Evolutionary conservation across 805 yeast genomes (phyloP).

Genomic region (Lipomyces yamanashiensis): DNA sequence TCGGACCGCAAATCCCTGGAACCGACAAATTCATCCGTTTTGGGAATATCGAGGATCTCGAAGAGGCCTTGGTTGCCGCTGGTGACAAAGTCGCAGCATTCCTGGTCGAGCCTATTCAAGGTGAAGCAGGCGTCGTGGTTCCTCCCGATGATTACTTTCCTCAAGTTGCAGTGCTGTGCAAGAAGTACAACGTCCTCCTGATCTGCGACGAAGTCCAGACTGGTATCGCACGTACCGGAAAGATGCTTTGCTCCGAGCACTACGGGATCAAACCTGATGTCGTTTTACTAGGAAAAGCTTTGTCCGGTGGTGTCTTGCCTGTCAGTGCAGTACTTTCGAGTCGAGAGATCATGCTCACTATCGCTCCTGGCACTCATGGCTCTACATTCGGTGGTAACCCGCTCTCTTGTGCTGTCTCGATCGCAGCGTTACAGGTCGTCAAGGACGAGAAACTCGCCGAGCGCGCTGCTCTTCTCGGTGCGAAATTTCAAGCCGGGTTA

Average conservation of each 20-base stretch:
- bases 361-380: slow-evolving; percentile 96
- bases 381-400: slow-evolving; percentile 99
- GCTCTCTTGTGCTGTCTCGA: slow-evolving; percentile 87
- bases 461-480: slow-evolving; percentile 75
- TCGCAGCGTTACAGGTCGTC: slow-evolving; percentile 90
- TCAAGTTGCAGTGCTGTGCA: slow-evolving; percentile 65
- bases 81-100: slow-evolving; percentile 92
- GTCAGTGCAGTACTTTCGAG: slow-evolving; percentile 90
- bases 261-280: slow-evolving; percentile 84
- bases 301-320: slow-evolving; percentile 93
- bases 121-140: slow-evolving; percentile 97
- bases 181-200: slow-evolving; percentile 79
- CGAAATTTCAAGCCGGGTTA: slow-evolving; percentile 59
- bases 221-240: slow-evolving; percentile 97
- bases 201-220: slow-evolving; percentile 98
- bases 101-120: slow-evolving; percentile 93
- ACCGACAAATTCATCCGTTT: slow-evolving; percentile 70
- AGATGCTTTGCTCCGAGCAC: slow-evolving; percentile 89
- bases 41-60: slow-evolving; percentile 85
- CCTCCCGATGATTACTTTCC: slow-evolving; percentile 83
- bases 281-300: slow-evolving; percentile 88
- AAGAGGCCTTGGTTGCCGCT: slow-evolving; percentile 75
- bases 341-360: slow-evolving; percentile 83
- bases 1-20: slow-evolving; percentile 85
- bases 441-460: slow-evolving; percentile 84